A percentile compares a stretch with the other conserved stretches of the same genome.
Evolutionary conservation across 345 rosid genomes (phyloP).

Genomic region (Eucalyptus caleyi): DNA sequence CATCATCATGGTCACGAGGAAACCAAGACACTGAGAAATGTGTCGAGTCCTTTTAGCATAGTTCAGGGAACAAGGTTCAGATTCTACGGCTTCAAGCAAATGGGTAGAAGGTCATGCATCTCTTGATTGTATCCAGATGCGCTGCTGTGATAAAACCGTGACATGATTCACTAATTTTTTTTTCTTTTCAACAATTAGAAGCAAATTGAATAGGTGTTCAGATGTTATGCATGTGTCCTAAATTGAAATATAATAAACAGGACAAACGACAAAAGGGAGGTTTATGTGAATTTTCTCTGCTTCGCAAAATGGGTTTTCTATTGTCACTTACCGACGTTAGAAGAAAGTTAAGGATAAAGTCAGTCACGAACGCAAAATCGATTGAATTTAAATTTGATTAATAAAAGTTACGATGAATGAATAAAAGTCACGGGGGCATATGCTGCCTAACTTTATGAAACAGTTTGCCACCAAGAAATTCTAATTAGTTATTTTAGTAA

Average conservation of each 20-base stretch:
- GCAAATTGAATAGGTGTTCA: neutral
- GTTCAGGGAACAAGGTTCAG: neutral
- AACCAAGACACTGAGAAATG: neutral
- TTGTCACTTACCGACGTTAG: neutral
- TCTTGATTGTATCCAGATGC: neutral
- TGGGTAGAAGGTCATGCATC: neutral
- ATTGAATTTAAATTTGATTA: neutral
- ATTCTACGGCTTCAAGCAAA: neutral
- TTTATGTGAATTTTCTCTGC: neutral
- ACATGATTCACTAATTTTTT: neutral
- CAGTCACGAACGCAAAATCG: neutral
- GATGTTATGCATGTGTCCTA: neutral
- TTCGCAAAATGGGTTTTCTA: neutral
- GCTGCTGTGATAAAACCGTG: neutral
- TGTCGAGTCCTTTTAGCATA: neutral
- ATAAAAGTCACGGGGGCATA: neutral
- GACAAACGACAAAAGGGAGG: neutral
- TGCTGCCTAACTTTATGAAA: neutral
- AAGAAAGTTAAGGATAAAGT: neutral
- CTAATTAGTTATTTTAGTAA: neutral
- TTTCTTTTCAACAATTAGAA: neutral
- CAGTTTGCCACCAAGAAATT: neutral
- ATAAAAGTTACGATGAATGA: neutral
- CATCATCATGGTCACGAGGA: neutral
- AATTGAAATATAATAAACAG: rapidly evolving